Percentiles rank a stretch among this genome's conserved stretches.
These are phyloP conservation scores for Tetrahymena borealis DNA, from an alignment of 73 alveolate genomes.

Conservation along the genomic window DNA sequence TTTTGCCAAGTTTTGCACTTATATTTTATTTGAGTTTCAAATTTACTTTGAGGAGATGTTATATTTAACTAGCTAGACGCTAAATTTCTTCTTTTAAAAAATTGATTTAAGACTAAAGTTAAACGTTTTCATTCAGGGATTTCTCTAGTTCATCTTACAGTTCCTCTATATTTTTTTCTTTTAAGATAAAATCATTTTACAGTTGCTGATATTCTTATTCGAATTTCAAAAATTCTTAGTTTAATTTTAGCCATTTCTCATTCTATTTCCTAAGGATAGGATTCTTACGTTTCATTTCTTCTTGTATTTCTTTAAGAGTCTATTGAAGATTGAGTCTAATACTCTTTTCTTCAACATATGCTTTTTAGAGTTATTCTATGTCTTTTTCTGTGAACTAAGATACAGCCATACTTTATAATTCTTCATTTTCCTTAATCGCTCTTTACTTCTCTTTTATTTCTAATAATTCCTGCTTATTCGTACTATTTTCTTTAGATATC, in stretches of 20 bases:
- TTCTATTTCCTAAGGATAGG: not conserved
- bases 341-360: not conserved
- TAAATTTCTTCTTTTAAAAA: not conserved
- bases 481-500: not conserved
- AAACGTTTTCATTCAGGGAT: not conserved
- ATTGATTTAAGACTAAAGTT: not conserved
- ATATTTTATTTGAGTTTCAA: not conserved
- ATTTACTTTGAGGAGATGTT: not conserved
- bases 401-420: not conserved
- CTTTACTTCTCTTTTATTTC: not conserved
- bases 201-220: not conserved
- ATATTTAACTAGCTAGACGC: not conserved
- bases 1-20: not conserved
- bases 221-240: not conserved
- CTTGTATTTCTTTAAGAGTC: not conserved
- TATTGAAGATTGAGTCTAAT: not conserved
- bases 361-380: not conserved
- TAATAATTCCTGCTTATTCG: not conserved
- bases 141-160: not conserved
- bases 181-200: not conserved
- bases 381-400: not conserved
- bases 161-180: not conserved
- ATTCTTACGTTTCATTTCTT: not conserved
- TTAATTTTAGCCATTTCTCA: not conserved
- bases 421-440: not conserved